Evolutionary conservation across 2,329 filamentous ascomycete genomes (phyloP), one percentile per base, ranked within the genome.

Genomic region (Aureobasidium musti): DNA sequence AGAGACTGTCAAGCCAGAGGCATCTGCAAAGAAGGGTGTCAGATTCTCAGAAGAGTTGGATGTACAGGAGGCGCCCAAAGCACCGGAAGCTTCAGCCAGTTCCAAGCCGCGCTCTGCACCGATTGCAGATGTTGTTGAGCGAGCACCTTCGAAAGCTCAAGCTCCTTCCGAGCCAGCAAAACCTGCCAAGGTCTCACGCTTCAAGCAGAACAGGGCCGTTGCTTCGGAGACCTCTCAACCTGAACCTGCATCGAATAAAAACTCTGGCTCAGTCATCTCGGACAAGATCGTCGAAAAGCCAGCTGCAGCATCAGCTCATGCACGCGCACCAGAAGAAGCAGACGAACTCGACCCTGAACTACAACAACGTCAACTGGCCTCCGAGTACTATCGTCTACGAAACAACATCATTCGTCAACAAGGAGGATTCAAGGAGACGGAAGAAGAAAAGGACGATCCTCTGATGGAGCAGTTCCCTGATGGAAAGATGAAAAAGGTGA

Each of bases 321-420:
- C 75, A 14, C 76, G 77, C n/a, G 73, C 78, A 70, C 65, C 79
- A 19, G 76, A 78, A 23, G 77, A 78, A 4, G 57, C 39, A 10
- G 75, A 79, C 47, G 79, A 77, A 23, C 81, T 94, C 45, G 90
- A 97, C 71, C 86, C 90, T 5, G 82, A 87, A 23, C 80, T 93
- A 35, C 82, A 94, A 60, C 85, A 90, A 63, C 87, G 91, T 69
- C 90, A 96, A 76, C 87, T 96, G 17, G 89, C 91, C 8, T 86
- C 87, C 43, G 91, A 96, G 74, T 96, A 96, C 77, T 90, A 96
- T 76, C 87, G 86, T 52, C 83, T 91, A 76, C 89, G 94, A 23
- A 96, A 93, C 75, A 86, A 86, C 73, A 88, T 96, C 78, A 92
- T 97, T 64, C 87, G 92, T 71, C 85, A 88, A 71, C 87, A 95